phyloP scores from a whole-genome alignment of 495 filamentous ascomycete genomes.

The Corynascus novoguineensis region DNA sequence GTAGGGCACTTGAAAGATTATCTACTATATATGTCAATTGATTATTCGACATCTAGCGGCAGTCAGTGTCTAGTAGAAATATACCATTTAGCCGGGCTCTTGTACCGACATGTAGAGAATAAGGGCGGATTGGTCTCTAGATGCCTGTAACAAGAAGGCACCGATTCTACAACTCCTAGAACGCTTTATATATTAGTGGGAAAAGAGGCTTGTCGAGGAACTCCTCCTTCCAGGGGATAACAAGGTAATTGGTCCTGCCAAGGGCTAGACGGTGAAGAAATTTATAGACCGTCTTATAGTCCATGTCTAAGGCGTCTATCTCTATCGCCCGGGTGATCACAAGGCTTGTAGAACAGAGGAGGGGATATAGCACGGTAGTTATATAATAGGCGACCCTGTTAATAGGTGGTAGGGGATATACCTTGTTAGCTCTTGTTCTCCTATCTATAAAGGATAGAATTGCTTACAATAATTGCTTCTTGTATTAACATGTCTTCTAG shows the following conservation, averaged over 20 bases:
- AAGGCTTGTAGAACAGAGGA: slow-evolving; percentile 13
- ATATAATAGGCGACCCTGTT: slow-evolving; percentile 13
- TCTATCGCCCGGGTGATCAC: slow-evolving; percentile 8
- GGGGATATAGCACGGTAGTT: slow-evolving; percentile 9
- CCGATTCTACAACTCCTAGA: not conserved
- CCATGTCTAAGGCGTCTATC: slow-evolving; percentile 11
- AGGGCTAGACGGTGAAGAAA: slow-evolving; percentile 11
- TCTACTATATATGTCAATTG: slow-evolving; percentile 4
- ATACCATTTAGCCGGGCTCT: slow-evolving; percentile 15
- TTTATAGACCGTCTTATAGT: slow-evolving; percentile 8
- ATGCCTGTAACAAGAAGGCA: slow-evolving; percentile 10
- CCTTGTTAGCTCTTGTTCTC: slow-evolving; percentile 10
- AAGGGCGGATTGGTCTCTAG: slow-evolving; percentile 9
- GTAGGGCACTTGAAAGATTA: slow-evolving; percentile 4
- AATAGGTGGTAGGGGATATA: slow-evolving; percentile 7
- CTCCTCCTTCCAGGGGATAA: slow-evolving; percentile 13
- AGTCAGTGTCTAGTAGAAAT: slow-evolving; percentile 5
- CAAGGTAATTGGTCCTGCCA: slow-evolving; percentile 1
- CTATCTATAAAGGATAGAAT: not conserved
- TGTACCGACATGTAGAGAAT: slow-evolving; percentile 14
- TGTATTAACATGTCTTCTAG: not conserved
- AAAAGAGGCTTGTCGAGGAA: slow-evolving; percentile 16
- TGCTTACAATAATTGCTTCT: slow-evolving; percentile 3
- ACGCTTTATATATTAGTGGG: slow-evolving; percentile 6
- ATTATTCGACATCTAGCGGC: slow-evolving; percentile 7